Percentiles rank a stretch among this genome's conserved stretches.
Conservation (phyloP, 192 early-diverging fungal genomes). For the Coemansia sp. region DNA sequence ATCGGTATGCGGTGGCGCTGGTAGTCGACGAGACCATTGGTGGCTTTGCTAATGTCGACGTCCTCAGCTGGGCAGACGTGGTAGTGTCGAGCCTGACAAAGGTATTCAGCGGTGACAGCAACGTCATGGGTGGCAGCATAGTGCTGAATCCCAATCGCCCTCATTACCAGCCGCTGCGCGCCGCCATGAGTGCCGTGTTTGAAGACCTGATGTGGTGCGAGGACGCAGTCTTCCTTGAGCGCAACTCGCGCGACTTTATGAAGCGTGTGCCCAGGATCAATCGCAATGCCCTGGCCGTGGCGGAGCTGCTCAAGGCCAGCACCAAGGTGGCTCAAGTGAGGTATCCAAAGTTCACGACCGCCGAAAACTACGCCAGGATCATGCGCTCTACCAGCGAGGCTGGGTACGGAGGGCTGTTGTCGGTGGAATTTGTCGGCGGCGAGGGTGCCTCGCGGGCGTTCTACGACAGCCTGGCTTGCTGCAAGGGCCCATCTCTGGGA, state of each 20-base stretch:
- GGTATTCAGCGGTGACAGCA: constrained; percentile 92
- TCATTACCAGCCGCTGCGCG: constrained; percentile 58
- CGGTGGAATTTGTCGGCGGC: constrained; percentile 64
- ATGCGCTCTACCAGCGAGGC: constrained; percentile 53
- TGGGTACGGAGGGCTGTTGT: constrained; percentile 90
- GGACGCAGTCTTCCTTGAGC: constrained; percentile 93
- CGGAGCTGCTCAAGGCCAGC: constrained; percentile 65
- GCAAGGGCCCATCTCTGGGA: constrained; percentile 93
- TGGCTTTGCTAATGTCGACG: constrained; percentile 86
- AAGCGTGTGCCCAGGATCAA: constrained; percentile 75
- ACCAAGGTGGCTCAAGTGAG: constrained; percentile 69
- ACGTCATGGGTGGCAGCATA: constrained; percentile 97
- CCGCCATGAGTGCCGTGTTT: constrained; percentile 58
- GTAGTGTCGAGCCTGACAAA: constrained; percentile 92
- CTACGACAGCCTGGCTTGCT: constrained; percentile 77
- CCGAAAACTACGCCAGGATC: constrained; percentile 66
- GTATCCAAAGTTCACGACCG: constrained; percentile 82
- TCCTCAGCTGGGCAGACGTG: constrained; percentile 77
- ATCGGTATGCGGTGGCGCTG: constrained; percentile 72
- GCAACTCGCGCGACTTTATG: constrained; percentile 87
- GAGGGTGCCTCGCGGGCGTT: constrained; percentile 60
- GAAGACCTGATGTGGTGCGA: constrained; percentile 88
- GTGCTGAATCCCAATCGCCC: constrained; percentile 69
- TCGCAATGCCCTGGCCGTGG: constrained; percentile 73
- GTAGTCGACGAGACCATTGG: constrained; percentile 96